Base-by-base conservation (phyloP, 805 yeast genomes). In the Wickerhamomyces bisporus region DNA sequence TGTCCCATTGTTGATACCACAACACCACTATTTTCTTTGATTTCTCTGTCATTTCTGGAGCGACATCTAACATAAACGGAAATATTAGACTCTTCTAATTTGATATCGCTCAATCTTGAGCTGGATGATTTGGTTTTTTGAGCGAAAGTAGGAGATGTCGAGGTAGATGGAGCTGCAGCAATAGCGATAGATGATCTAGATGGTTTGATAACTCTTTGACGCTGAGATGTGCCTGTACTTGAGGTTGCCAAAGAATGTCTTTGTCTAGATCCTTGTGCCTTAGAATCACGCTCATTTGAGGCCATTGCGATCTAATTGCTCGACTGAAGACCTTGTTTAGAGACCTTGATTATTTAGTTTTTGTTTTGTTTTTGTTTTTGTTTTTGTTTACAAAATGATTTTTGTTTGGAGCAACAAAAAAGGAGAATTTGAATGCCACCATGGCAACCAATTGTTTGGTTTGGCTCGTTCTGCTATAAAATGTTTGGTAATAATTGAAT, bases 51-150 rank as follows among this genome's bases (percentile, higher is more conserved):
- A 39, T 69, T 76, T 41, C 82, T 59, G 0, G 79, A 73, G 32
- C 82, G 58, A 43, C 81, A 74, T 36, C 83, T 62, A 3, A 75
- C 80, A 40, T 66, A 75, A 1, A 77, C 83, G 26, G 69, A 68
- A 15, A 77, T 74, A 43, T 76, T 72, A 3, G 57, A 42, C 35
- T 54, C 59, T 35, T 54, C 55, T 6, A 29, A 30, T 3, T 34
- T 38, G 6, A 14, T 21, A 16, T 40, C 43, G 26, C 43, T 46
- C 5, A 38, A 35, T 23, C 47, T 41, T 4, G 47, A 41, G 35
- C 41, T 51, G 4, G 57, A 43, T 1, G 47, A 39, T 28, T 50
- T 52, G 4, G 55, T 49, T 27, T 45, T 49, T 34, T 52, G 52
- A 3, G 48, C 48, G 20, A 45, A 48, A 3, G 24, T 12, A 8